Conservation (phyloP, 495 filamentous ascomycete species). For the Geoglossum glabrum region DNA sequence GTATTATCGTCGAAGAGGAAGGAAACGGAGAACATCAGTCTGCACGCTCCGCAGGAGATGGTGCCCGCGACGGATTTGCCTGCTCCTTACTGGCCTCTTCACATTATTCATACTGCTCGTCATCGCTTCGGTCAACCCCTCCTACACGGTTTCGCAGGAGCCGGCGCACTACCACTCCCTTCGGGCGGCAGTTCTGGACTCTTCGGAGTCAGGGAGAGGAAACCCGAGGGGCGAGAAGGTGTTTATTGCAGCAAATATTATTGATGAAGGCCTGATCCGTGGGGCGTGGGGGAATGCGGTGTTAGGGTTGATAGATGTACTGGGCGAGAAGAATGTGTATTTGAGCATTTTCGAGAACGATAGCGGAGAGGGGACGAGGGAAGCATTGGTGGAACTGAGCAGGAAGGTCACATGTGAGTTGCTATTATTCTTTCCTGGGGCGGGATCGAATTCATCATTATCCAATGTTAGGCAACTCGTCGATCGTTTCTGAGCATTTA, state of each 20-base stretch:
- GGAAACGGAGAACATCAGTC: background rate
- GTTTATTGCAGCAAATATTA: slow-evolving; percentile 58
- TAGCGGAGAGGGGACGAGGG: slow-evolving; percentile 25
- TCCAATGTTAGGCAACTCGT: slow-evolving; percentile 29
- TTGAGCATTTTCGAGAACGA: slow-evolving; percentile 54
- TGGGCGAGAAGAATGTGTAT: slow-evolving; percentile 35
- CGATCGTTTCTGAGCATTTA: slow-evolving; percentile 33
- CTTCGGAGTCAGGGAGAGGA: background rate
- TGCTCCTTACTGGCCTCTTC: background rate
- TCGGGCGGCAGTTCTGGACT: background rate
- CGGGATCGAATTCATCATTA: no score
- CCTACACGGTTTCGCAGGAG: background rate
- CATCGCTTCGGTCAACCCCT: background rate
- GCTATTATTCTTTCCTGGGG: background rate
- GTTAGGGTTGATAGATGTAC: slow-evolving; percentile 37
- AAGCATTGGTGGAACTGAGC: slow-evolving; percentile 23
- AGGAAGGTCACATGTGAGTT: slow-evolving; percentile 22
- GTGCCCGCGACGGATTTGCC: background rate
- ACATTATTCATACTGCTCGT: background rate
- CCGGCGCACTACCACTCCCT: slow-evolving; percentile 1
- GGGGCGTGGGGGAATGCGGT: slow-evolving; percentile 49
- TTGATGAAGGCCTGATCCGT: slow-evolving; percentile 38
- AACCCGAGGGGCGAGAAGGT: slow-evolving; percentile 46
- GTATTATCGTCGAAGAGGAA: background rate
- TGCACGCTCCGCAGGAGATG: background rate